Conservation (phyloP, 176 grass and related monocot species). For the Coix lacrymajobi region DNA sequence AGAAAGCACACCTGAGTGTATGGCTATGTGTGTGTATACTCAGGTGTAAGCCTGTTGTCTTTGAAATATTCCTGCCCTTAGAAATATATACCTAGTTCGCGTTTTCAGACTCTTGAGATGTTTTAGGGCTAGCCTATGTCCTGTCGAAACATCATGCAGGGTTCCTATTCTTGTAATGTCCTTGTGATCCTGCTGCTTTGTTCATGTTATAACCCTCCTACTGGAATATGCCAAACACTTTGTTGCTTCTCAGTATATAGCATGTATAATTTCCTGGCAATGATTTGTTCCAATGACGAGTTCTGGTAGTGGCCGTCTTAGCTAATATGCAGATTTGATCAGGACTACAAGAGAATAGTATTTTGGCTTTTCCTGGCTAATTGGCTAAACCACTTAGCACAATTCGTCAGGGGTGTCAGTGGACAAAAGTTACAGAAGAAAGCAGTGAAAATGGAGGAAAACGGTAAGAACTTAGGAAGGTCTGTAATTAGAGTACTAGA, state of each 20-base stretch:
- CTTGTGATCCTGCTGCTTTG: conserved; percentile 6
- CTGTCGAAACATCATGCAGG: conserved; percentile 20
- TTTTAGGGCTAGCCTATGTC: conserved; percentile 25
- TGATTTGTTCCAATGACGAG: background rate
- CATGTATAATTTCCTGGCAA: conserved; percentile 21
- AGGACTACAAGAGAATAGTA: background rate
- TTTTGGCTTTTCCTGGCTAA: background rate
- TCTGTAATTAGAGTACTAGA: conserved; percentile 16
- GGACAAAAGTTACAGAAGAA: background rate
- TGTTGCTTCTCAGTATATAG: conserved; percentile 31
- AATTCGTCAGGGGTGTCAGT: conserved; percentile 11
- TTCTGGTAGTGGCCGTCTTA: background rate
- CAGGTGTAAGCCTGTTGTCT: conserved; percentile 26
- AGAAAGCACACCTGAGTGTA: conserved; percentile 26
- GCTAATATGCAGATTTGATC: background rate
- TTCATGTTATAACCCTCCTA: conserved; percentile 18
- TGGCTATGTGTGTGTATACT: conserved; percentile 15
- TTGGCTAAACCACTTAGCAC: conserved; percentile 20
- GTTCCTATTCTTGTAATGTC: conserved; percentile 27
- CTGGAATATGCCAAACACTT: conserved; percentile 19
- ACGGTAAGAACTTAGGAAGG: background rate
- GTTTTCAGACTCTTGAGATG: conserved; percentile 28
- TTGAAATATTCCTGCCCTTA: conserved; percentile 15
- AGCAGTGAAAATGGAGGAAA: background rate
- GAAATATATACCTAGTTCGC: conserved; percentile 28